A percentile compares a stretch with the other conserved stretches of the same genome.
Conservation (phyloP, 192 early-diverging fungal species). For the Coemansia biformis region DNA sequence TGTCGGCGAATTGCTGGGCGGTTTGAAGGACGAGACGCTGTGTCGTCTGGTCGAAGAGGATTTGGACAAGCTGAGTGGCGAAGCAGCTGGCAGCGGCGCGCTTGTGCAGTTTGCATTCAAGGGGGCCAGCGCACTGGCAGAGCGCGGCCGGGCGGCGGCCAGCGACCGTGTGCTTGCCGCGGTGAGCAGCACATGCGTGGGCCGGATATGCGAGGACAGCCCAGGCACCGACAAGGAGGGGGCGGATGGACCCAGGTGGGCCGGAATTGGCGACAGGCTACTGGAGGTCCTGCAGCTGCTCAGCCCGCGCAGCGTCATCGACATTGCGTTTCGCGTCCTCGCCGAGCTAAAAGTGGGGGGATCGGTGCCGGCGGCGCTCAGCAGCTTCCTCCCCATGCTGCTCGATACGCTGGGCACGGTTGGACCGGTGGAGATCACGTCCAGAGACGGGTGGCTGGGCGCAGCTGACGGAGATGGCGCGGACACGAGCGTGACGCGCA, state of each 20-base stretch:
- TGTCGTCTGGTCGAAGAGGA: constrained; percentile 27
- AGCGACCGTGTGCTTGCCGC: constrained; percentile 8
- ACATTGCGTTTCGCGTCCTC: constrained; percentile 32
- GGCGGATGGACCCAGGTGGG: constrained; percentile 11
- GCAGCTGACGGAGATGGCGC: background rate
- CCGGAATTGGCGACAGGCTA: constrained; percentile 20
- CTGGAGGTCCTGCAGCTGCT: constrained; percentile 30
- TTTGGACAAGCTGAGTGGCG: constrained; percentile 1
- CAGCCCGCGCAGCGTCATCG: constrained; percentile 21
- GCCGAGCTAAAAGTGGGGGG: constrained; percentile 39
- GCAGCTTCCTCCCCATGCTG: constrained; percentile 27
- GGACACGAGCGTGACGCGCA: constrained; percentile 16
- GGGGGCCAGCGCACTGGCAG: constrained; percentile 24
- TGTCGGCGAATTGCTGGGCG: constrained; percentile 18
- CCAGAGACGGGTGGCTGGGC: background rate
- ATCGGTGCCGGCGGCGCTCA: constrained; percentile 12
- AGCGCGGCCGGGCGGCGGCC: constrained; percentile 7
- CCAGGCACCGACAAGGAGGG: background rate
- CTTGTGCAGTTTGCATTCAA: constrained; percentile 14
- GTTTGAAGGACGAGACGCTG: constrained; percentile 8
- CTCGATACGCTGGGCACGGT: constrained; percentile 38
- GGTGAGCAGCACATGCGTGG: constrained; percentile 23
- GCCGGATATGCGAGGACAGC: constrained; percentile 38
- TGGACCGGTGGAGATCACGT: constrained; percentile 31
- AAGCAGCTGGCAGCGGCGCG: background rate